Conservation (phyloP, 306 rosid species). For the Hippophae gyantsensis region DNA sequence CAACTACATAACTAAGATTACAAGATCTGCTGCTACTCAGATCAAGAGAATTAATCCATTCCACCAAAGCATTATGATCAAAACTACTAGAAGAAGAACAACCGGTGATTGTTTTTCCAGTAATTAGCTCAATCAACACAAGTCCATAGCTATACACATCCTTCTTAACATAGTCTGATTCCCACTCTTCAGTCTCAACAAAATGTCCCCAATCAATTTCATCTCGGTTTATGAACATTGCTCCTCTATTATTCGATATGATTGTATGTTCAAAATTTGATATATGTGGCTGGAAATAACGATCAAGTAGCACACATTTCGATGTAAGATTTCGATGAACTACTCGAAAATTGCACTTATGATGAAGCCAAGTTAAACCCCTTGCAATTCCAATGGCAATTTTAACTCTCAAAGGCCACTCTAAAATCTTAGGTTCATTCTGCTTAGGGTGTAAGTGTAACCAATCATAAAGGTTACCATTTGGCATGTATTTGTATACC, state of each 20-base stretch:
- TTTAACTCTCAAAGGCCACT: slow-evolving; percentile 15
- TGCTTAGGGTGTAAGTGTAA: background rate
- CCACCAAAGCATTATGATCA: background rate
- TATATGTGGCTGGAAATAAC: slow-evolving; percentile 7
- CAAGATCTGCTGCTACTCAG: background rate
- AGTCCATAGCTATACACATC: slow-evolving; percentile 12
- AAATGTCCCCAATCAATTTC: slow-evolving; percentile 2
- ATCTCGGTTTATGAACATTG: slow-evolving; percentile 11
- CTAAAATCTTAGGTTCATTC: slow-evolving; percentile 1
- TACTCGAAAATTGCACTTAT: slow-evolving; percentile 2
- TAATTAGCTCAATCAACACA: slow-evolving; percentile 13
- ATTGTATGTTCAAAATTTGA: slow-evolving; percentile 4
- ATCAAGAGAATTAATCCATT: slow-evolving; percentile 1
- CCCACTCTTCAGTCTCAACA: slow-evolving; percentile 4
- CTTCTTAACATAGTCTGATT: slow-evolving; percentile 17
- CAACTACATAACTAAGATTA: slow-evolving; percentile 1
- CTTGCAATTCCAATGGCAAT: slow-evolving; percentile 7
- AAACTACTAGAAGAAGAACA: background rate
- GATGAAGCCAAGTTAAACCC: slow-evolving; percentile 19
- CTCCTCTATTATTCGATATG: slow-evolving; percentile 11
- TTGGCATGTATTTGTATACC: slow-evolving; percentile 15
- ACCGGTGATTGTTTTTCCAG: background rate
- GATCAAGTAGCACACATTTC: slow-evolving; percentile 4
- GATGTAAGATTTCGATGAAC: slow-evolving; percentile 11
- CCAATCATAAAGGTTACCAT: slow-evolving; percentile 14